Percentiles rank a stretch among this genome's conserved stretches.
These are phyloP conservation scores for Sanghuangporus baumii DNA, from an alignment of 1,284 basidiomycete genomes.

Conservation along the genomic window DNA sequence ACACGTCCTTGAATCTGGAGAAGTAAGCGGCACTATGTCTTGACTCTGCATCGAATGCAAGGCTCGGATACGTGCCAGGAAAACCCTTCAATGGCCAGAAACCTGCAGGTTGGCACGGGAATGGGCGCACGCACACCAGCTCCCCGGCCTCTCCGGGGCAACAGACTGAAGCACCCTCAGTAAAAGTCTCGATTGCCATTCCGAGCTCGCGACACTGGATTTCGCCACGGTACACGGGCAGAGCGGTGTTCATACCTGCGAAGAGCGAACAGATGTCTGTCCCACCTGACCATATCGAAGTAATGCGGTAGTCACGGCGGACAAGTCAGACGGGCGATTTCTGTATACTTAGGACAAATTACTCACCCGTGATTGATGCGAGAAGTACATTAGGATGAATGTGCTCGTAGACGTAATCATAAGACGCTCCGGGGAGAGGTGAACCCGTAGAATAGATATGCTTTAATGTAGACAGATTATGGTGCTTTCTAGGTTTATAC, in stretches of 20 bases:
- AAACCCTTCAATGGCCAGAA: conserved; percentile 78
- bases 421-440: conserved; percentile 70
- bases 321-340: conserved; percentile 5
- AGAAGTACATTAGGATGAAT: conserved; percentile 66
- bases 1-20: conserved; percentile 61
- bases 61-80: conserved; percentile 43
- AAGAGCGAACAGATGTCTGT: conserved; percentile 88
- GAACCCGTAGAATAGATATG: conserved; percentile 85
- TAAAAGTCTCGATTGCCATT: conserved; percentile 64
- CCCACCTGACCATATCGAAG: conserved; percentile 44
- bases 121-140: conserved; percentile 71
- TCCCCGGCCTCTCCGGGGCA: conserved; percentile 51
- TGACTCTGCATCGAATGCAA: conserved; percentile 51
- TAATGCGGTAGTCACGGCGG: neutral
- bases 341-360: conserved; percentile 5
- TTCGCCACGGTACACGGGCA: conserved; percentile 82
- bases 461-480: conserved; percentile 53
- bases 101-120: conserved; percentile 81
- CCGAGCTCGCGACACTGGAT: conserved; percentile 83
- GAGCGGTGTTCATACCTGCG: conserved; percentile 72
- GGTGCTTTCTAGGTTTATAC: conserved; percentile 62
- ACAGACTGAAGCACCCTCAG: conserved; percentile 35
- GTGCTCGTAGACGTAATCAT: conserved; percentile 73
- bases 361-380: conserved; percentile 72
- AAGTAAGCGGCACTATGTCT: conserved; percentile 78